These are phyloP conservation scores for Fagopyrum homotropicum DNA, from an alignment of 148 eudicot species.

Conservation along the genomic window DNA sequence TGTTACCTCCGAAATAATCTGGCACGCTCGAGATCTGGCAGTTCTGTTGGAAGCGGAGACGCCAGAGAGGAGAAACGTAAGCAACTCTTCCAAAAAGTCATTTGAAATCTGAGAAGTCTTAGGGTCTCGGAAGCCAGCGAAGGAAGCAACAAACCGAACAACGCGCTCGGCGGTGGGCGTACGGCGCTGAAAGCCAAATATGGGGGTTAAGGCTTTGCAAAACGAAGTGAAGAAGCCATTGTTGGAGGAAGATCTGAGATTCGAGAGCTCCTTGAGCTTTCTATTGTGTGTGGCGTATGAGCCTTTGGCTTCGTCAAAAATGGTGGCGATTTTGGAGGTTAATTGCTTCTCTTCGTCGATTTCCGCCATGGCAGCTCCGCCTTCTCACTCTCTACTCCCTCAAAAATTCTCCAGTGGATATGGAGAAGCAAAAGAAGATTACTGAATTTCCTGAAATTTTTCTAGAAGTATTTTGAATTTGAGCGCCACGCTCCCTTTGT, in stretches of 20 bases:
- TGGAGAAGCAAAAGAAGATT: neutral
- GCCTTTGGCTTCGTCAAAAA: conserved; percentile 47
- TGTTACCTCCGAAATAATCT: conserved; percentile 69
- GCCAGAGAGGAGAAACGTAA: conserved; percentile 51
- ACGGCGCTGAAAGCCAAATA: conserved; percentile 61
- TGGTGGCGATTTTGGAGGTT: conserved; percentile 36
- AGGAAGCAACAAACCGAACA: conserved; percentile 55
- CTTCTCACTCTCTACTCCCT: neutral
- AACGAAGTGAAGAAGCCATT: conserved; percentile 42
- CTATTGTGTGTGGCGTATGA: conserved; percentile 77
- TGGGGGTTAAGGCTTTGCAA: conserved; percentile 47
- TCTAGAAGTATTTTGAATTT: conserved; percentile 6
- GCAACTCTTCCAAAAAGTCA: conserved; percentile 40
- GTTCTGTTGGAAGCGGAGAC: conserved; percentile 49
- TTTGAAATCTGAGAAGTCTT: conserved; percentile 14
- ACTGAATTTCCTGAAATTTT: neutral
- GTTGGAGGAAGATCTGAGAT: conserved; percentile 41
- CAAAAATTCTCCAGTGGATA: neutral
- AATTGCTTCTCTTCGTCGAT: conserved; percentile 17
- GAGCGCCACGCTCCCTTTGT: conserved; percentile 14
- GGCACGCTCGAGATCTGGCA: conserved; percentile 68
- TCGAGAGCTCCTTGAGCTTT: conserved; percentile 72
- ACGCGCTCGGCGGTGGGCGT: conserved; percentile 58
- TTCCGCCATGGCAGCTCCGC: conserved; percentile 15
- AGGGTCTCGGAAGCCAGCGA: conserved; percentile 28